Evolutionary conservation across 768 basidiomycete genomes (phyloP).

Genomic region (Leccinum subtestaceum): DNA sequence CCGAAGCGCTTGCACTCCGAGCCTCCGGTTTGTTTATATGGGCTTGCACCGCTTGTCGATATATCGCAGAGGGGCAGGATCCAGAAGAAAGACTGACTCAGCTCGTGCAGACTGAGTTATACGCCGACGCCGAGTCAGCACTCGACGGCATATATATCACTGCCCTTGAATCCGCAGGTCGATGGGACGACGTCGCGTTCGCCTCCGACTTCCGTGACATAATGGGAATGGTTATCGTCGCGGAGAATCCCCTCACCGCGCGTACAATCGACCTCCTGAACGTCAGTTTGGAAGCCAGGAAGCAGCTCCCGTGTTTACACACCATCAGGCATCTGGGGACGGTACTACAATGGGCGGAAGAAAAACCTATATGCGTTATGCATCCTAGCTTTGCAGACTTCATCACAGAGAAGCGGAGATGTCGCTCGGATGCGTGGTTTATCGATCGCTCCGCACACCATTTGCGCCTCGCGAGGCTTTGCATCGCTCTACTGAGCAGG

Average conservation of each 20-base stretch:
- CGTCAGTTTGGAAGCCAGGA: conserved; percentile 6
- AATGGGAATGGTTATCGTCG: conserved; percentile 31
- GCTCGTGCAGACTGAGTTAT: conserved; percentile 20
- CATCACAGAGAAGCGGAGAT: conserved; percentile 30
- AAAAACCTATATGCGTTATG: conserved; percentile 29
- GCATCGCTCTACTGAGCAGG: conserved; percentile 17
- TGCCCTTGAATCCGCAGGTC: conserved; percentile 30
- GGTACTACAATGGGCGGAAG: conserved; percentile 28
- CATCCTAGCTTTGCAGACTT: conserved; percentile 37
- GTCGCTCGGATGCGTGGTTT: conserved; percentile 28
- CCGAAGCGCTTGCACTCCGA: conserved; percentile 21
- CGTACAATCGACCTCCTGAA: conserved; percentile 29
- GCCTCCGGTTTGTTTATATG: conserved; percentile 35
- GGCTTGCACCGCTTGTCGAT: conserved; percentile 34
- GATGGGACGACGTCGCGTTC: conserved; percentile 30
- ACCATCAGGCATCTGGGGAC: conserved; percentile 28
- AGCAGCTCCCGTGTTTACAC: conserved; percentile 28
- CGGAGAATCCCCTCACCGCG: conserved; percentile 27
- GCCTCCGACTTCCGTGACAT: conserved; percentile 32
- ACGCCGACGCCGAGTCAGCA: conserved; percentile 26
- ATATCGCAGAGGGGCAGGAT: conserved; percentile 31
- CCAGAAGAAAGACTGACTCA: conserved; percentile 30
- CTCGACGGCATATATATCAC: conserved; percentile 31
- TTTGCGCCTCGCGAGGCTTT: conserved; percentile 24
- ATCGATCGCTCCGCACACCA: conserved; percentile 25